Conservation (phyloP, 805 yeast genomes). For the Candida ovalis region DNA sequence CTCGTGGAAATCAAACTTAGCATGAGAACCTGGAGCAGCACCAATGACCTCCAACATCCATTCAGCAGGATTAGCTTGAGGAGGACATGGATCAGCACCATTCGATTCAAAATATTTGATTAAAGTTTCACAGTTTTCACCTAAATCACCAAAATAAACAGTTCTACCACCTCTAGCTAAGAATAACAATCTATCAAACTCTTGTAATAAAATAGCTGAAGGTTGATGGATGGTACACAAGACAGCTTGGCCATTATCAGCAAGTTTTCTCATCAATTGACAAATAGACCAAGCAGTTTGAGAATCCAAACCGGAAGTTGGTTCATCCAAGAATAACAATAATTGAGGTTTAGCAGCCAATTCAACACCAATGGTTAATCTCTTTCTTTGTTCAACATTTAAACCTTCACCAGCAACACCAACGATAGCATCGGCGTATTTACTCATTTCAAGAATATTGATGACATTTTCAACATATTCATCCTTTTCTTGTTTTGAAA, state of each 20-base stretch:
- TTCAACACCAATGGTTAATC: constrained; percentile 54
- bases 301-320: constrained; percentile 58
- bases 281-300: constrained; percentile 60
- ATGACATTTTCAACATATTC: constrained; percentile 52
- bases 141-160: constrained; percentile 72
- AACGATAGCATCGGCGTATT: constrained; percentile 53
- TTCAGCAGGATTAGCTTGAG: constrained; percentile 76
- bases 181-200: constrained; percentile 72
- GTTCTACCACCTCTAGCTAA: constrained; percentile 70
- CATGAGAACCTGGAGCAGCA: constrained; percentile 78
- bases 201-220: constrained; percentile 72
- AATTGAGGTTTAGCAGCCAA: constrained; percentile 53
- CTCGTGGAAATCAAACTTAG: constrained; percentile 66
- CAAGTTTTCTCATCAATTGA: constrained; percentile 48
- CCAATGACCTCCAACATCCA: constrained; percentile 90
- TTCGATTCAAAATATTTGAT: constrained; percentile 62
- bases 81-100: constrained; percentile 67
- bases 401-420: constrained; percentile 49
- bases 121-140: constrained; percentile 50
- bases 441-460: constrained; percentile 45
- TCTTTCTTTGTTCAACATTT: constrained; percentile 52
- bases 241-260: constrained; percentile 51
- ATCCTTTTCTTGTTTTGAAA: constrained; percentile 41
- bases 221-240: constrained; percentile 82
- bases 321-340: constrained; percentile 55